phyloP scores from a whole-genome alignment of 2,329 filamentous ascomycete genomes.

The Elsinoe australis region DNA sequence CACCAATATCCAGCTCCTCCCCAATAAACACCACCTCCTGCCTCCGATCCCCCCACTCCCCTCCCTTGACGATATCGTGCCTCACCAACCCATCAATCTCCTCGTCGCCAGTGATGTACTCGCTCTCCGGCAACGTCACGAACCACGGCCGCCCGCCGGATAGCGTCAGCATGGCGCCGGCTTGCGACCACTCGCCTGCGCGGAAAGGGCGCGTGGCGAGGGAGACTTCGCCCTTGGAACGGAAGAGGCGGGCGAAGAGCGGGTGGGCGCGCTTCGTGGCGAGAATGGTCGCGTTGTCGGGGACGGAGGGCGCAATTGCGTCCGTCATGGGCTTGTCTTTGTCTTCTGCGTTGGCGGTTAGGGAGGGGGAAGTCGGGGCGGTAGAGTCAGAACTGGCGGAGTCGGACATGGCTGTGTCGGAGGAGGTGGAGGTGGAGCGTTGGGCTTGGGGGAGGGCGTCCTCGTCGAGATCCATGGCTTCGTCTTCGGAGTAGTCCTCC shows the following conservation, averaged over 20 bases:
- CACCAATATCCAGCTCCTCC: conserved; percentile 50
- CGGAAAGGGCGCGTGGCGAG: conserved; percentile 51
- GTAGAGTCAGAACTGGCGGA: conserved; percentile 22
- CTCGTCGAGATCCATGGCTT: conserved; percentile 22
- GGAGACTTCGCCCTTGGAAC: conserved; percentile 57
- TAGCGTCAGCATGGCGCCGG: conserved; percentile 56
- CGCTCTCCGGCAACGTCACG: conserved; percentile 48
- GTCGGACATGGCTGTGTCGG: conserved; percentile 27
- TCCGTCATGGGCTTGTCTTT: conserved; percentile 9
- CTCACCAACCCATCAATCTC: conserved; percentile 43
- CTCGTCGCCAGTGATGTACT: conserved; percentile 43
- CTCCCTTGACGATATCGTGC: conserved; percentile 42
- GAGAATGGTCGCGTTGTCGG: conserved; percentile 38
- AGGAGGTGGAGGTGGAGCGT: conserved; percentile 30
- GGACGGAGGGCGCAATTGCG: conserved; percentile 23
- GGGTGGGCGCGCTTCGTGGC: conserved; percentile 50
- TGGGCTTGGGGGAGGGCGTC: conserved; percentile 19
- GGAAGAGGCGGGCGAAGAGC: conserved; percentile 49
- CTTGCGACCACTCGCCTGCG: conserved; percentile 56
- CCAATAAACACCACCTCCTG: conserved; percentile 71
- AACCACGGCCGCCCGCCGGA: conserved; percentile 52
- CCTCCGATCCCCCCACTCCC: conserved; percentile 58
- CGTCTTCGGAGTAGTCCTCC: conserved; percentile 24
- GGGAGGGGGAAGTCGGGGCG: neutral
- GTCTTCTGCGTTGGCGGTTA: conserved; percentile 23